Conservation (phyloP, 208 protist genomes). For the Trypanosoma conorhini region DNA sequence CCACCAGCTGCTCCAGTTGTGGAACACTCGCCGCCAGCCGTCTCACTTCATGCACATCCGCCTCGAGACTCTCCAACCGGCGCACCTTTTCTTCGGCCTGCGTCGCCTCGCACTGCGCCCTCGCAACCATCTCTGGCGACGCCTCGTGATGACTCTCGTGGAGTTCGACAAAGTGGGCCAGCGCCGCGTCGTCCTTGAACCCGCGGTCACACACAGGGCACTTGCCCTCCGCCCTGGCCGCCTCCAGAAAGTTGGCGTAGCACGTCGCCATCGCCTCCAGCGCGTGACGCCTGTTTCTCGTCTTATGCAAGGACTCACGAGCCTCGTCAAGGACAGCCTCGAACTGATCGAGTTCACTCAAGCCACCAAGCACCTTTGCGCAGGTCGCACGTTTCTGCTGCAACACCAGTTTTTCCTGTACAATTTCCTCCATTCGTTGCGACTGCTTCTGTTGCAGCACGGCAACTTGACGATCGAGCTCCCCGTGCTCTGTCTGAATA, state of each 20-base stretch:
- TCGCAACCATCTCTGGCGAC: conserved; percentile 38
- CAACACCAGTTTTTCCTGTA: conserved; percentile 14
- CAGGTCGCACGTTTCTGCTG: conserved; percentile 7
- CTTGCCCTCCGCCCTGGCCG: conserved; percentile 38
- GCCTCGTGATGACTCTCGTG: conserved; percentile 39
- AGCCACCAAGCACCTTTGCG: conserved; percentile 14
- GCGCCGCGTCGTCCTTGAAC: conserved; percentile 35
- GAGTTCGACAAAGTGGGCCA: conserved; percentile 39
- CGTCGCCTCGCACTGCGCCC: conserved; percentile 25
- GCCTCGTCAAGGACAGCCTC: conserved; percentile 37
- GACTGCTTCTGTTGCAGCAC: conserved; percentile 37
- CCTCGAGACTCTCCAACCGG: conserved; percentile 39
- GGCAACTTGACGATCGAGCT: conserved; percentile 37
- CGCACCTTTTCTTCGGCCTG: conserved; percentile 27
- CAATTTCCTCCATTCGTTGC: conserved; percentile 29
- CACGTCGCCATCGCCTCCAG: conserved; percentile 52
- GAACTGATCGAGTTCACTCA: conserved; percentile 41
- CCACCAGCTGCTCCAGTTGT: conserved; percentile 28
- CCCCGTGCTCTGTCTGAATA: conserved; percentile 28
- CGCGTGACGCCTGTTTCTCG: conserved; percentile 39
- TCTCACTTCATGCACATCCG: conserved; percentile 37
- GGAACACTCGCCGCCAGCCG: conserved; percentile 29
- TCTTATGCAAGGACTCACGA: conserved; percentile 24
- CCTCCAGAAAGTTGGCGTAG: conserved; percentile 56
- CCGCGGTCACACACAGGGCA: conserved; percentile 67